phyloP scores from a whole-genome alignment of 2,329 filamentous ascomycete genomes.

The Esteya vermicola region DNA sequence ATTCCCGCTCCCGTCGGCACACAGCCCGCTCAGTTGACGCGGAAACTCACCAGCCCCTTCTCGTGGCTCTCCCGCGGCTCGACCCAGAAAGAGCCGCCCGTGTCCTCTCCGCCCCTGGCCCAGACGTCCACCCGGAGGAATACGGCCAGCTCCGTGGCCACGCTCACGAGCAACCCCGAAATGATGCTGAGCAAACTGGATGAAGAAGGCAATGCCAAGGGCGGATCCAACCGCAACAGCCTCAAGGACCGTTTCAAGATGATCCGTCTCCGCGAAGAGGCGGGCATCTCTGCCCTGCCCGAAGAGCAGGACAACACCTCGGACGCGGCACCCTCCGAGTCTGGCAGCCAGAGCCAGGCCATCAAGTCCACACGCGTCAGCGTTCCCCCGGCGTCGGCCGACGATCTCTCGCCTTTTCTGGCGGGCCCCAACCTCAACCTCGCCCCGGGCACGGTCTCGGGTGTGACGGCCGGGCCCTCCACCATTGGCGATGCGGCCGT shows the following conservation, averaged over 20 bases:
- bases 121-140: conserved; percentile 42
- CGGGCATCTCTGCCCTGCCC: conserved; percentile 34
- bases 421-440: conserved; percentile 54
- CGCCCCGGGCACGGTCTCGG: conserved; percentile 74
- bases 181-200: conserved; percentile 65
- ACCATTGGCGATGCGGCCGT: conserved; percentile 53
- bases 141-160: conserved; percentile 67
- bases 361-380: conserved; percentile 3
- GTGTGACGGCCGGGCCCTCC: conserved; percentile 62
- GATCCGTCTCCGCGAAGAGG: conserved; percentile 61
- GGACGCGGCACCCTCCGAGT: conserved; percentile 7
- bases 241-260: conserved; percentile 68
- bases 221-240: conserved; percentile 41
- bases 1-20: conserved; percentile 16
- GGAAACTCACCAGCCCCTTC: conserved; percentile 81
- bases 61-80: conserved; percentile 66
- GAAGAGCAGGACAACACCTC: conserved; percentile 15
- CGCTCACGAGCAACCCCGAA: conserved; percentile 67
- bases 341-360: background rate
- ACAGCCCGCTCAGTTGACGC: conserved; percentile 22
- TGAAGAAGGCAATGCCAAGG: conserved; percentile 37
- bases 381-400: background rate
- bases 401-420: conserved; percentile 36
- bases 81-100: conserved; percentile 39
- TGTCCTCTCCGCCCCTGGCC: conserved; percentile 20